Evolutionary conservation across 169 alveolate species (phyloP).

Genomic region (Plasmodium gonderi): DNA sequence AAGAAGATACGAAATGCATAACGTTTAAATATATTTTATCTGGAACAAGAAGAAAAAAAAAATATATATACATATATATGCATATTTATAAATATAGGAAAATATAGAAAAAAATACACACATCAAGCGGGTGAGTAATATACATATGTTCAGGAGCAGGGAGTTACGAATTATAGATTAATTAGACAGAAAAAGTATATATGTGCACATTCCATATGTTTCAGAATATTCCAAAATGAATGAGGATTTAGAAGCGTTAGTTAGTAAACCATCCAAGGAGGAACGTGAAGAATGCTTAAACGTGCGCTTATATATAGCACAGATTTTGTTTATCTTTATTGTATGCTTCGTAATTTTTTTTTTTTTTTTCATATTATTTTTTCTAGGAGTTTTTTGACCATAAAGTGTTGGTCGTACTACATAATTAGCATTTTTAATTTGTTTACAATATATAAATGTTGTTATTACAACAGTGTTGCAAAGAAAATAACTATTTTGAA

Average conservation of each 20-base stretch:
- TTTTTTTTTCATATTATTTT: slow-evolving; percentile 67
- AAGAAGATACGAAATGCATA: background rate
- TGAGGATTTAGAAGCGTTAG: slow-evolving; percentile 71
- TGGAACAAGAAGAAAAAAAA: background rate
- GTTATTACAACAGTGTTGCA: background rate
- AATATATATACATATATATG: background rate
- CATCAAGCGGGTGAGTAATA: background rate
- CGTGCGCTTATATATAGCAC: slow-evolving; percentile 59
- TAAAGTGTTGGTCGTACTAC: background rate
- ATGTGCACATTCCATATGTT: background rate
- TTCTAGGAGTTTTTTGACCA: slow-evolving; percentile 65
- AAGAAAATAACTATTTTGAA: background rate
- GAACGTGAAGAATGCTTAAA: slow-evolving; percentile 49
- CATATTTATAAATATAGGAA: background rate
- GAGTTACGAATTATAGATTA: background rate
- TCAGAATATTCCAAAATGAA: slow-evolving; percentile 22
- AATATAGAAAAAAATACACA: background rate
- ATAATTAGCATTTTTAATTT: slow-evolving; percentile 1
- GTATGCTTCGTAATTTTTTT: slow-evolving; percentile 65
- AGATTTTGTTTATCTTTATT: slow-evolving; percentile 50
- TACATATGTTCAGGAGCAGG: too few species aligned
- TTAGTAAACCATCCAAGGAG: slow-evolving; percentile 55
- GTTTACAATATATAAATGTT: background rate
- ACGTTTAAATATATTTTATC: background rate
- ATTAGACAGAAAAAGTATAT: background rate